These are phyloP conservation scores for Nephelium lappaceum DNA, from an alignment of 345 rosid species.

Conservation along the genomic window DNA sequence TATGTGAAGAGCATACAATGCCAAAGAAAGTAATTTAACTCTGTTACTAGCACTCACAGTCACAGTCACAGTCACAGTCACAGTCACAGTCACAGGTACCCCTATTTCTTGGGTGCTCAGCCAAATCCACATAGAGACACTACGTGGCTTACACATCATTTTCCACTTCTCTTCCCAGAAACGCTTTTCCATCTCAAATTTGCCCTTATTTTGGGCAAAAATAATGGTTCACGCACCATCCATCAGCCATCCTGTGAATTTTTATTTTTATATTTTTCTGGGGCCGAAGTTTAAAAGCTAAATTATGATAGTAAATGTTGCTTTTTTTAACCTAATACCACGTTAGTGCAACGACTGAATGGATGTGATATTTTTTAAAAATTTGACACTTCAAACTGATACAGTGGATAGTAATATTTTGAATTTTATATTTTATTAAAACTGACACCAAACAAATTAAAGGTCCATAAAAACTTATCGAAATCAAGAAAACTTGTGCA, in stretches of 20 bases:
- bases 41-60: too few relatives aligned
- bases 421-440: too few relatives aligned
- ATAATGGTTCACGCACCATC: background rate
- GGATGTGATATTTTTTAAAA: background rate
- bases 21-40: conserved; percentile 17
- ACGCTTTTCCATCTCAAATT: conserved; percentile 1
- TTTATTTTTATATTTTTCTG: too few relatives aligned
- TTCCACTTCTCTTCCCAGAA: conserved; percentile 17
- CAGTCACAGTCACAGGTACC: background rate
- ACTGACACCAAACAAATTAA: too few relatives aligned
- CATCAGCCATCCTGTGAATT: conserved; percentile 2
- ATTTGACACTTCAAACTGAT: too few relatives aligned
- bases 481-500: too few relatives aligned
- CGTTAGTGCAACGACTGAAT: too few relatives aligned
- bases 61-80: background rate
- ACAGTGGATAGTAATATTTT: too few relatives aligned
- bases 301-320: too few relatives aligned
- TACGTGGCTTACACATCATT: conserved; percentile 25
- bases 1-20: conserved; percentile 19
- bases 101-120: conserved; percentile 18
- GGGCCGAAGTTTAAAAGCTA: too few relatives aligned
- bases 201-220: background rate
- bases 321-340: too few relatives aligned
- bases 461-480: too few relatives aligned
- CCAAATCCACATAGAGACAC: conserved; percentile 19